Evolutionary conservation across 2,329 filamentous ascomycete species (phyloP).

Genomic region (Nannizziopsis arthrosporioides): DNA sequence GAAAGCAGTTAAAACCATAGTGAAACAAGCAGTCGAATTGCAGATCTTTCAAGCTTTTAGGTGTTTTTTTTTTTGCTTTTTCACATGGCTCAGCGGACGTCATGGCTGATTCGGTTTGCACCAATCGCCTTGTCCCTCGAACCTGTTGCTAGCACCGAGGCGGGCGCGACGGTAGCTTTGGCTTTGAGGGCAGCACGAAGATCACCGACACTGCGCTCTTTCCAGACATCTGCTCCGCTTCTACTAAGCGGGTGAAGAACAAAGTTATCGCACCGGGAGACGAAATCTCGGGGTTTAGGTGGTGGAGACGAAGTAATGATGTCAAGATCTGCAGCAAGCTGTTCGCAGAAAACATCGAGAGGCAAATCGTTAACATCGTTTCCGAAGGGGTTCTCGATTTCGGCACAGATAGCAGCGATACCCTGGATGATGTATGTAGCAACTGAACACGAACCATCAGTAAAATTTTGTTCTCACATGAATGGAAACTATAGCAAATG

Average conservation of each 20-base stretch:
- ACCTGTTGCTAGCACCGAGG: slow-evolving; percentile 1
- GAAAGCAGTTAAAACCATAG: no score
- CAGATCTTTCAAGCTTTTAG: no score
- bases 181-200: slow-evolving; percentile 34
- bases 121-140: slow-evolving; percentile 9
- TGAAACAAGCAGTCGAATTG: no score
- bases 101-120: slow-evolving; percentile 6
- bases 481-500: background rate
- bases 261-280: slow-evolving; percentile 38
- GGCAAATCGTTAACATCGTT: slow-evolving; percentile 73
- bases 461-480: background rate
- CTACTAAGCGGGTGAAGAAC: slow-evolving; percentile 47
- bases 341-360: slow-evolving; percentile 63
- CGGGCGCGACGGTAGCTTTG: slow-evolving; percentile 22
- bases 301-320: slow-evolving; percentile 52
- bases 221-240: slow-evolving; percentile 40
- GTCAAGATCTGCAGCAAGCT: slow-evolving; percentile 62
- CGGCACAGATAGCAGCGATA: slow-evolving; percentile 61
- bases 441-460: slow-evolving; percentile 19
- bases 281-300: slow-evolving; percentile 43
- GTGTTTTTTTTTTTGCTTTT: background rate
- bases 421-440: slow-evolving; percentile 75
- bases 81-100: background rate
- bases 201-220: slow-evolving; percentile 36
- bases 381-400: slow-evolving; percentile 79